These are phyloP conservation scores for Chaetomium tenue DNA, from an alignment of 495 filamentous ascomycete species.

Conservation along the genomic window DNA sequence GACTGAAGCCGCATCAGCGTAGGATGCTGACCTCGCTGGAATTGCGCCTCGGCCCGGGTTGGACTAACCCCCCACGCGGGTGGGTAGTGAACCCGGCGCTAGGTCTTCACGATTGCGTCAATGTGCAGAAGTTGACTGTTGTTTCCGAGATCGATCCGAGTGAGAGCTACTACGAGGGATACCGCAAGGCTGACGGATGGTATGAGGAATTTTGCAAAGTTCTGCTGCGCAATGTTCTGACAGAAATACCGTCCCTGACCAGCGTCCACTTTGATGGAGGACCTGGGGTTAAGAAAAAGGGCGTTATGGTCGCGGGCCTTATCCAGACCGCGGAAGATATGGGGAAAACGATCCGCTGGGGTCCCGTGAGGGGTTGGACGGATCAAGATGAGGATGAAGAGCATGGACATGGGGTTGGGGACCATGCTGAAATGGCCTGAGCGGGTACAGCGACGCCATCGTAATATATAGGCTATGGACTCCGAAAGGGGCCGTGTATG, in stretches of 20 bases:
- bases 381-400: conserved; percentile 37
- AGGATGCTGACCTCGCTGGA: conserved; percentile 65
- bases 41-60: conserved; percentile 77
- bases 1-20: conserved; percentile 65
- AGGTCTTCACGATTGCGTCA: conserved; percentile 62
- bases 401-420: background rate
- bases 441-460: background rate
- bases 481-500: background rate
- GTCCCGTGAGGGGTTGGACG: conserved; percentile 66
- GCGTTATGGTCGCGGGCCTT: conserved; percentile 68
- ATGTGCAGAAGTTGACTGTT: conserved; percentile 63
- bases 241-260: conserved; percentile 57
- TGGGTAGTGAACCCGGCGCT: conserved; percentile 68
- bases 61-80: conserved; percentile 67
- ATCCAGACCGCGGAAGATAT: conserved; percentile 52
- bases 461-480: background rate
- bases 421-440: background rate
- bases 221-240: conserved; percentile 59
- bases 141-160: conserved; percentile 80
- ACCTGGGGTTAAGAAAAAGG: conserved; percentile 64
- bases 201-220: conserved; percentile 69
- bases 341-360: conserved; percentile 63
- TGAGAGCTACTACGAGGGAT: conserved; percentile 68
- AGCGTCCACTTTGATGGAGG: conserved; percentile 75
- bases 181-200: conserved; percentile 64